Percentiles rank a stretch among this genome's conserved stretches.
Evolutionary conservation across 495 filamentous ascomycete genomes (phyloP).

Genomic region (Penicillium turbatum): DNA sequence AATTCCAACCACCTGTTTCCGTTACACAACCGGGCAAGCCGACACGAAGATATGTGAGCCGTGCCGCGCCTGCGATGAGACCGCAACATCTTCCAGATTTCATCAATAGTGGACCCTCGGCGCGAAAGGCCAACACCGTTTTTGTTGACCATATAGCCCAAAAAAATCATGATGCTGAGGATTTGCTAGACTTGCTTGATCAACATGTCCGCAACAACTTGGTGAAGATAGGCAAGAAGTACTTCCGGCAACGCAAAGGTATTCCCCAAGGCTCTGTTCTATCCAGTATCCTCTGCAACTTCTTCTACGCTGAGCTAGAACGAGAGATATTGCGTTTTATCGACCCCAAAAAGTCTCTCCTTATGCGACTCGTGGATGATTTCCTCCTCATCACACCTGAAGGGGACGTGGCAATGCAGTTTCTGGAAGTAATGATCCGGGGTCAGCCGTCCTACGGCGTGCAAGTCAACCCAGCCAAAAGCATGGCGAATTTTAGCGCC

Average conservation of each 20-base stretch:
- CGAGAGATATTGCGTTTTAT: conserved; percentile 63
- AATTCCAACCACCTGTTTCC: conserved; percentile 49
- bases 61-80: conserved; percentile 50
- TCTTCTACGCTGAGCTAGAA: conserved; percentile 90
- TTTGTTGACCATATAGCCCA: conserved; percentile 63
- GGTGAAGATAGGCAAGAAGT: conserved; percentile 84
- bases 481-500: conserved; percentile 79
- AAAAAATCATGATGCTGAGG: conserved; percentile 47
- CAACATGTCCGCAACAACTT: conserved; percentile 80
- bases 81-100: conserved; percentile 51
- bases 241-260: conserved; percentile 79
- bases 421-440: conserved; percentile 72
- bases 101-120: conserved; percentile 42
- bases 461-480: conserved; percentile 70
- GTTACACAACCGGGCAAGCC: conserved; percentile 37
- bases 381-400: conserved; percentile 83
- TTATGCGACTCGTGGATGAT: conserved; percentile 85
- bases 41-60: conserved; percentile 60
- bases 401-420: conserved; percentile 56
- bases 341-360: conserved; percentile 51
- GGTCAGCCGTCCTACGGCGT: conserved; percentile 80
- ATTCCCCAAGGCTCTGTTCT: conserved; percentile 92
- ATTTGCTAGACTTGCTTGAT: conserved; percentile 64
- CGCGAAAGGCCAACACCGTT: conserved; percentile 56
- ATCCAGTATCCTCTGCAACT: conserved; percentile 83